Conservation (phyloP, 2,329 filamentous ascomycete species). For the Beauveria brongniartii region DNA sequence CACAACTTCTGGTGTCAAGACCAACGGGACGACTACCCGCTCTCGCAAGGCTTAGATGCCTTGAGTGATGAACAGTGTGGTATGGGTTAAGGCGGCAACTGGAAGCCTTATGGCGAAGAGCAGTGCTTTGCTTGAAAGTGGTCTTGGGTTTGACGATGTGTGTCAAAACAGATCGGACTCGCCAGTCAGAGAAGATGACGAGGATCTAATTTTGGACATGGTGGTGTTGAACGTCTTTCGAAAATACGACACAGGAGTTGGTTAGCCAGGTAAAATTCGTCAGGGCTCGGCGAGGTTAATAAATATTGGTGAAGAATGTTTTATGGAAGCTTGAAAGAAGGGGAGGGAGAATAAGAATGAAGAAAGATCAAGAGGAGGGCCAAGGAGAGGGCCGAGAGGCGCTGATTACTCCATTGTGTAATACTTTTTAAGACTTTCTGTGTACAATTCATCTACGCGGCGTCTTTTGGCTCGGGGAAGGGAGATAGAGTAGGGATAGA, state of each 20-base stretch:
- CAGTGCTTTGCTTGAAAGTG: not conserved
- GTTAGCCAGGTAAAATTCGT: constrained; percentile 3
- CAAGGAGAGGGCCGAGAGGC: not conserved
- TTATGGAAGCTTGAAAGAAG: not conserved
- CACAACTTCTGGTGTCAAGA: constrained; percentile 45
- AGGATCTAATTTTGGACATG: constrained; percentile 8
- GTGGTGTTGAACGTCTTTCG: constrained; percentile 1
- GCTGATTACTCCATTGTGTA: constrained; percentile 10
- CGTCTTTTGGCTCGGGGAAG: constrained; percentile 1
- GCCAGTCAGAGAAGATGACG: not conserved
- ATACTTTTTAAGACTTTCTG: constrained; percentile 10
- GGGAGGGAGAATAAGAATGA: not conserved
- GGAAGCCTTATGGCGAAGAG: not conserved
- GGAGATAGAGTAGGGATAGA: not conserved
- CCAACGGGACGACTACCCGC: constrained; percentile 54
- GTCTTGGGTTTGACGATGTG: not conserved
- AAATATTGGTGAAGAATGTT: constrained; percentile 1
- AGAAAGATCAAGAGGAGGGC: not conserved
- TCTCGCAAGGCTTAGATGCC: constrained; percentile 55
- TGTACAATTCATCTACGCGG: constrained; percentile 13
- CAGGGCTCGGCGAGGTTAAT: constrained; percentile 8
- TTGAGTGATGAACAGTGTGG: not conserved
- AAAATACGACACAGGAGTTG: constrained; percentile 6
- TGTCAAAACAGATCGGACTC: not conserved
- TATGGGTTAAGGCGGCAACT: not conserved